Percentiles rank a stretch among this genome's conserved stretches.
Evolutionary conservation across 2,329 filamentous ascomycete species (phyloP).

Genomic region (Fonsecaea pedrosoi): DNA sequence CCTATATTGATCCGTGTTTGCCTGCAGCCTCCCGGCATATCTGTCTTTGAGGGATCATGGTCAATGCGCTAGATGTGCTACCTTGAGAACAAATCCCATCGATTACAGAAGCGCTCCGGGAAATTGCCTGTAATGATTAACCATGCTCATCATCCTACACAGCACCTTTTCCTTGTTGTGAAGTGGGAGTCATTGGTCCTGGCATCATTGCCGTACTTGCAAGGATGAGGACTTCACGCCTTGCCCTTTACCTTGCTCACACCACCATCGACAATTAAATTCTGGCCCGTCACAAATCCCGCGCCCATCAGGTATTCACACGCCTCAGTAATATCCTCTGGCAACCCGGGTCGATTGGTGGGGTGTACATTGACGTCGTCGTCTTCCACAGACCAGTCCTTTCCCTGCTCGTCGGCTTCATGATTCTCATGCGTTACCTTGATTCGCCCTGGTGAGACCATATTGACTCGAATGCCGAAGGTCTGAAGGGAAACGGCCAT

Average conservation of each 20-base stretch:
- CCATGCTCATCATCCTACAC: not conserved
- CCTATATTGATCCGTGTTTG: not conserved
- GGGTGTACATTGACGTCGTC: slow-evolving; percentile 54
- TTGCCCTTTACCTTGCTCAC: slow-evolving; percentile 39
- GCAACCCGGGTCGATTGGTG: slow-evolving; percentile 54
- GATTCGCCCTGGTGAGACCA: slow-evolving; percentile 56
- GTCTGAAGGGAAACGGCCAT: slow-evolving; percentile 47
- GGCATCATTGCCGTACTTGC: too few species aligned
- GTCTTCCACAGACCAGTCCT: slow-evolving; percentile 48
- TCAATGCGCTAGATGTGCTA: not conserved
- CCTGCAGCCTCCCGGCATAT: not conserved
- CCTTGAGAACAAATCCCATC: not conserved
- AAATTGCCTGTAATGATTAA: not conserved
- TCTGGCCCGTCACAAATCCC: slow-evolving; percentile 40
- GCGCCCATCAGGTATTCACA: slow-evolving; percentile 45
- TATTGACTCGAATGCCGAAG: slow-evolving; percentile 48
- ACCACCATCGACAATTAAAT: slow-evolving; percentile 41
- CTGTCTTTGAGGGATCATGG: not conserved
- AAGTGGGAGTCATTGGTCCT: too few species aligned
- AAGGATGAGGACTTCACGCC: slow-evolving; percentile 1
- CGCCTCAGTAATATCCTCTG: slow-evolving; percentile 55
- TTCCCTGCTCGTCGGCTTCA: slow-evolving; percentile 52
- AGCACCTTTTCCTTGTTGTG: too few species aligned
- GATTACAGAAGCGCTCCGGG: not conserved
- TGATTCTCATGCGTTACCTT: slow-evolving; percentile 57